Conservation (phyloP, 192 early-diverging fungal species). For the Geosiphon pyriformis region DNA sequence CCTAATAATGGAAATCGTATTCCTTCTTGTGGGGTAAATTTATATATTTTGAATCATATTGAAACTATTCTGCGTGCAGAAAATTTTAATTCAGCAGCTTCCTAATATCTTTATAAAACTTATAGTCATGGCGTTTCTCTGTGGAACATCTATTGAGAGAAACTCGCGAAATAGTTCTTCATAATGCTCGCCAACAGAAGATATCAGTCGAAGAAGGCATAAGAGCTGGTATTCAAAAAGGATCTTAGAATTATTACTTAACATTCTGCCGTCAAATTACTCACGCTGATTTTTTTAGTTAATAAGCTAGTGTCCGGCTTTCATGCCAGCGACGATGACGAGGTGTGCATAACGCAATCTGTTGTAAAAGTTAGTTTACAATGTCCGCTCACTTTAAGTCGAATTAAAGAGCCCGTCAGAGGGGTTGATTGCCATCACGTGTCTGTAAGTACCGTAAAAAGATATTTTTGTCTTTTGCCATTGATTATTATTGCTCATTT, state of each 20-base stretch:
- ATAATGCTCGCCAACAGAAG: neutral
- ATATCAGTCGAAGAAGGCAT: neutral
- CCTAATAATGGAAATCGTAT: too few species aligned
- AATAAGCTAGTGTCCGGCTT: neutral
- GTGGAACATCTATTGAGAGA: neutral
- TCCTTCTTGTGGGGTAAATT: too few species aligned
- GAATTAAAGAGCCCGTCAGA: conserved; percentile 29
- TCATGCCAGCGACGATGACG: conserved; percentile 12
- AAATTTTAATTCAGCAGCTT: too few species aligned
- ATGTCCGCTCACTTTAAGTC: conserved; percentile 23
- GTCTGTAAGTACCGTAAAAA: conserved; percentile 7
- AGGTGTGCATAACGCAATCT: conserved; percentile 14
- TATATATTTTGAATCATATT: too few species aligned
- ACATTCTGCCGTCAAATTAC: too few species aligned
- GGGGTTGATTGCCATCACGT: conserved; percentile 23
- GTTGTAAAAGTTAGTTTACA: conserved; percentile 18
- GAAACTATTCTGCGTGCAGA: too few species aligned
- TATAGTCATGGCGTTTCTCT: neutral
- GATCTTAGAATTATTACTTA: too few species aligned
- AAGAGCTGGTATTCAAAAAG: neutral
- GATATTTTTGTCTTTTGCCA: neutral
- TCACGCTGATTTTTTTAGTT: conserved; percentile 1
- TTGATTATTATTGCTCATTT: too few species aligned
- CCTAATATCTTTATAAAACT: too few species aligned
- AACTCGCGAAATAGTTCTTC: neutral